These are phyloP conservation scores for Arctium lappa DNA, from an alignment of 129 eudicot species.

Conservation along the genomic window DNA sequence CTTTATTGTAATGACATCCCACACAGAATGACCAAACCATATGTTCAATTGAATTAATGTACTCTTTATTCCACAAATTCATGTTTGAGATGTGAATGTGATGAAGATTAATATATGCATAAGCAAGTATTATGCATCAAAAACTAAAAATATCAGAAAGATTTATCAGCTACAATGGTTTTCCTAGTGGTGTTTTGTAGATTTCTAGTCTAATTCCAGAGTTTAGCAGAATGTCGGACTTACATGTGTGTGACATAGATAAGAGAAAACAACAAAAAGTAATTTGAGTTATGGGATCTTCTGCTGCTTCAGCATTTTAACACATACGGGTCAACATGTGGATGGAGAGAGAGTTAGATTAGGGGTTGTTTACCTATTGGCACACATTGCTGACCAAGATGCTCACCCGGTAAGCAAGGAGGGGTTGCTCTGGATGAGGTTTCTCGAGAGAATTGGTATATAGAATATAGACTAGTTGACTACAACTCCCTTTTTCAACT, in stretches of 20 bases:
- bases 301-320: neutral
- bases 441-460: neutral
- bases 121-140: neutral
- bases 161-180: neutral
- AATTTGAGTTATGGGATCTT: neutral
- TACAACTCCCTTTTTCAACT: neutral
- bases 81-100: neutral
- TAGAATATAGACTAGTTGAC: neutral
- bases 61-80: neutral
- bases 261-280: neutral
- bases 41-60: neutral
- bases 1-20: too few relatives aligned
- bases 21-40: neutral
- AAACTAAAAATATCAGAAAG: neutral
- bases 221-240: neutral
- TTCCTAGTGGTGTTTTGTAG: neutral
- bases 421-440: neutral
- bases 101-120: neutral
- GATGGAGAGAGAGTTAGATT: neutral
- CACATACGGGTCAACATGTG: neutral
- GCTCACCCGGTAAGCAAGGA: neutral
- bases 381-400: too few relatives aligned
- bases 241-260: neutral
- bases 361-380: too few relatives aligned
- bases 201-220: neutral